Evolutionary conservation across 1,139 yeast genomes (phyloP), one percentile per base, ranked within the genome.

Genomic region (Saccharomyces hybrid): DNA sequence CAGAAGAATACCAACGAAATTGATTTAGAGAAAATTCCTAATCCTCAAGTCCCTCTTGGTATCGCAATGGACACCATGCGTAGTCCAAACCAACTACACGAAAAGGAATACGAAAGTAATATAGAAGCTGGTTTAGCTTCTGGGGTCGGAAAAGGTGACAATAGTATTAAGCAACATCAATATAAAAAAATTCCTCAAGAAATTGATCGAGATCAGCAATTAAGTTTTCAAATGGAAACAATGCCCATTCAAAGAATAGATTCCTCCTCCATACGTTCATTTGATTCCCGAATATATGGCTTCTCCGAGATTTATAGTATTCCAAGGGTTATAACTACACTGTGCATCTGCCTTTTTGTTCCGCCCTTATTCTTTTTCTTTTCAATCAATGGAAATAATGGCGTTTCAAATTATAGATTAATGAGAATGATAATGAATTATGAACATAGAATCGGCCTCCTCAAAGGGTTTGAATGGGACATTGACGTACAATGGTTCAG

Each of bases 361-460:
- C 70, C 70, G 7, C 68, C 70, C 3, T 50, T 65, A 3, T 64
- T 64, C 53, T 66, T 64, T 53, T 55, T 65, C 55, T 56, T 65
- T 20, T 66, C 62, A 7, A 47, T 58, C 9, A 64, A 65, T 6
- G 54, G 51, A 1, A 54, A 51, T 23, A 50, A 52, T 16, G 65
- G 65, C 8, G 47, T 65, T 7, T 55, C 65, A 3, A 63, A 64
- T 50, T 56, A 57, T 28, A 55, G 55, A 26, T 41, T 66, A 5
- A 54, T 64, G 59, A 58, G 57, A 50, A 32, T 65, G 51, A 57
- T 65, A 11, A 54, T 64, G 56, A 59, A 56, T 26, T 41, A 52
- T 13, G 55, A 61, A 25, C 59, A 64, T 47, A 55, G 64, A 46
- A 34, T 53, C 5, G 61, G 54, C 14, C 51, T 61, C 16, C 54